These are phyloP conservation scores for Ormosia emarginata DNA, from an alignment of 306 rosid species.

Conservation along the genomic window DNA sequence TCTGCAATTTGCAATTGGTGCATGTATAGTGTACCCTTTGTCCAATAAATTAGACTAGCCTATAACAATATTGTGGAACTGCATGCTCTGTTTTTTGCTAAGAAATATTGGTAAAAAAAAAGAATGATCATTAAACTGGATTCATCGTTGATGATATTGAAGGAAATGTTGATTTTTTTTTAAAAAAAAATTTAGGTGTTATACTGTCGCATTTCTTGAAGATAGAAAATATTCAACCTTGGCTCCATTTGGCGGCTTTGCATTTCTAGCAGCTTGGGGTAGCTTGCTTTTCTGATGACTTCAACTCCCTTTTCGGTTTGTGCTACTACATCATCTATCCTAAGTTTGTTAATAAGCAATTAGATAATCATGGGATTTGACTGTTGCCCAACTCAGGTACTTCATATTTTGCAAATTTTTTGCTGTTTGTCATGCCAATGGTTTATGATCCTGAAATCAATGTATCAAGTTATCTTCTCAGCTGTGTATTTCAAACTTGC, in stretches of 20 bases:
- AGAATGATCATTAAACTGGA: background rate
- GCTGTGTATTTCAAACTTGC: background rate
- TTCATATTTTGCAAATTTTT: conserved; percentile 1
- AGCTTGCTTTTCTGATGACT: conserved; percentile 66
- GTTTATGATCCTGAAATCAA: background rate
- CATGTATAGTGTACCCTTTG: background rate
- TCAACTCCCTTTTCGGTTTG: background rate
- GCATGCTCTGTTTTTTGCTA: background rate
- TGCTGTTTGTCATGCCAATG: background rate
- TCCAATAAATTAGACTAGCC: background rate
- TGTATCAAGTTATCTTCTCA: background rate
- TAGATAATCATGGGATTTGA: background rate
- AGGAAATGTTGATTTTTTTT: background rate
- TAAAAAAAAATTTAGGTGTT: conserved; percentile 56
- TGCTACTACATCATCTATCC: background rate
- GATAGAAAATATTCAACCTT: conserved; percentile 66
- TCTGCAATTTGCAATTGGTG: background rate
- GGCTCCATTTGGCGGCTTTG: conserved; percentile 92
- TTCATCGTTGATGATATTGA: conserved; percentile 7
- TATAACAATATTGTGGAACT: background rate
- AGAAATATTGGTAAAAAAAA: background rate
- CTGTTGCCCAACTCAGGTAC: background rate
- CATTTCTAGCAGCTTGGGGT: conserved; percentile 93
- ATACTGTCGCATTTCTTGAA: conserved; percentile 74
- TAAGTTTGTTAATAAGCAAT: background rate